phyloP scores from a whole-genome alignment of 768 basidiomycete genomes.

The Kwoniella newhampshirensis region DNA sequence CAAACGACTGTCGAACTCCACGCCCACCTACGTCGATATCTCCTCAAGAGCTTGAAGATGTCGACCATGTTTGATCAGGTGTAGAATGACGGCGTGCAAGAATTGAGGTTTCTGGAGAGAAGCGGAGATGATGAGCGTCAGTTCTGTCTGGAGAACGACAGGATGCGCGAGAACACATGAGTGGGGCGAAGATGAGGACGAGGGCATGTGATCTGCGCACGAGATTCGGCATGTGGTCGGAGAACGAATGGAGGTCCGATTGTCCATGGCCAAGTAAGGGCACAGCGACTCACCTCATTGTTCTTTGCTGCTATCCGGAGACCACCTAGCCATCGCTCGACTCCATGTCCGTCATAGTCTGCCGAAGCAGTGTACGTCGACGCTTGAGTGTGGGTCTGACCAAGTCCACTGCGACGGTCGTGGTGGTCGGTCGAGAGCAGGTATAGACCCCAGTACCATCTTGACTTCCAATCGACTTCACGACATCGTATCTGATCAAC shows the following conservation, averaged over 20 bases:
- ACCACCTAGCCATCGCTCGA: slow-evolving; percentile 40
- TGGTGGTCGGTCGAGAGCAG: slow-evolving; percentile 17
- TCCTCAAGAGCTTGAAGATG: slow-evolving; percentile 77
- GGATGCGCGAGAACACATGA: no score
- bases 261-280: background rate
- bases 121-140: no score
- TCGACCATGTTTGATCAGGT: slow-evolving; percentile 62
- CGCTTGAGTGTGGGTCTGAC: background rate
- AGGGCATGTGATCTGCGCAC: background rate
- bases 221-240: no score
- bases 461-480: slow-evolving; percentile 49
- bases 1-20: no score
- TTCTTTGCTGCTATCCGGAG: slow-evolving; percentile 38
- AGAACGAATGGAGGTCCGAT: background rate
- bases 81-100: slow-evolving; percentile 71
- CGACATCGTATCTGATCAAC: slow-evolving; percentile 47
- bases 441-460: slow-evolving; percentile 51
- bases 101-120: slow-evolving; percentile 76
- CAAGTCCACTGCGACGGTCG: no score
- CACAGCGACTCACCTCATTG: slow-evolving; percentile 33
- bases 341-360: slow-evolving; percentile 22
- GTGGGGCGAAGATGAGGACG: no score
- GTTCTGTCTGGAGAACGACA: no score
- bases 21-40: slow-evolving; percentile 75
- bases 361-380: background rate